phyloP scores from a whole-genome alignment of 805 yeast genomes.

The Kodamaea laetipori region DNA sequence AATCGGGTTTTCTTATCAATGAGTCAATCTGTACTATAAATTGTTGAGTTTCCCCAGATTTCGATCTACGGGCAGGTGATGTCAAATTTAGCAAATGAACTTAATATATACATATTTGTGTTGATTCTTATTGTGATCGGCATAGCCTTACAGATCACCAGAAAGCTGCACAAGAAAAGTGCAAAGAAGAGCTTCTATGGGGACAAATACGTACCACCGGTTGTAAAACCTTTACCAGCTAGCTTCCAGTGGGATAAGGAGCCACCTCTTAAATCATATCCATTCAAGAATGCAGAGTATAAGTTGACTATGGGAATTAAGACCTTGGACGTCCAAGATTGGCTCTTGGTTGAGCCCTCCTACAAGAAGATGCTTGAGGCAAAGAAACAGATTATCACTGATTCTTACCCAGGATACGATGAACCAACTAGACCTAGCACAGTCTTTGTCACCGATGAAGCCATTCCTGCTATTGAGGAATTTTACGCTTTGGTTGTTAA shows the following conservation, averaged over 20 bases:
- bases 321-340: conserved; percentile 36
- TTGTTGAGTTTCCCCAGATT: too few species aligned
- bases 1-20: too few species aligned
- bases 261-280: conserved; percentile 36
- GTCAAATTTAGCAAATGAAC: too few species aligned
- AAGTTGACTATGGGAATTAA: conserved; percentile 63
- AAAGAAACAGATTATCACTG: conserved; percentile 32
- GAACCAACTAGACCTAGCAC: conserved; percentile 33
- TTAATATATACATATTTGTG: too few species aligned
- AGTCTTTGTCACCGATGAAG: conserved; percentile 35
- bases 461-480: conserved; percentile 37
- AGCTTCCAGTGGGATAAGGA: conserved; percentile 31
- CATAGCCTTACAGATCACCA: not conserved
- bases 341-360: conserved; percentile 43
- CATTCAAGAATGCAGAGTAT: conserved; percentile 62
- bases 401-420: conserved; percentile 37
- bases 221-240: conserved; percentile 19
- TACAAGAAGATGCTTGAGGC: conserved; percentile 29
- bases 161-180: not conserved
- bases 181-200: conserved; percentile 6
- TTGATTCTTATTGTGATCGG: not conserved
- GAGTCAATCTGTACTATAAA: too few species aligned
- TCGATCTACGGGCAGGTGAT: too few species aligned
- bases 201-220: conserved; percentile 1
- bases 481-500: conserved; percentile 33